Base-by-base conservation (phyloP, 768 basidiomycete species). In the Boletus sensibilis region DNA sequence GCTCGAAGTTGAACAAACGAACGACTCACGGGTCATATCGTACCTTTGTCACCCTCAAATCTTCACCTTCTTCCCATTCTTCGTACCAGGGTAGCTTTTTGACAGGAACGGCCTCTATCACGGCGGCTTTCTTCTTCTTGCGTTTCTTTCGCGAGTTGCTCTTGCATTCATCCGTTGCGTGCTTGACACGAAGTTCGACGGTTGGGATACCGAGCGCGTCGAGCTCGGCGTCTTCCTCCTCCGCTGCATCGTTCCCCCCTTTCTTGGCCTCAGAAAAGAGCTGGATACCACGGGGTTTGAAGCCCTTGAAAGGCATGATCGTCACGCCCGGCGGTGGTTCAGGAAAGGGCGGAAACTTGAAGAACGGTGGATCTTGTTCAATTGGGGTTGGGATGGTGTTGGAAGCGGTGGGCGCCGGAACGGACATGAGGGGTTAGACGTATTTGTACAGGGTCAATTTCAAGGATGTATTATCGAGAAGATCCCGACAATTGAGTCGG, bases 131-230 rank as follows among this genome's bases (percentile, higher is more conserved):
- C 49, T 70, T 74, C 55, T 67, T 74, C 67, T 79, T 83, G 64
- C 75, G 77, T 65, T 74, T 82, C 68, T 82, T 76, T 53, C 77
- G 79, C 29, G 79, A 76, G 56, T 79, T 79, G 45, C 81, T 83
- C 70, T 84, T 86, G 56, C 82, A 81, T 52, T 71, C 67, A 53
- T 87, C 85, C 5, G 76, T 78, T 1, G 66, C 58, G 62, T 92
- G 90, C 49, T 77, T 80, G 34, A 74, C 72, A 29, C 69, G 68
- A 53, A 89, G 71, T 37, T 74, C 65, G 23, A 91, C 72, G 13
- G 91, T 92, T 0, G 85, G 83, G 50, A 90, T 81, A 11, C 86
- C 88, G 1, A 81, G 66, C 0, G 79, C 82, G 65, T 93, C 90
- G 48, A 82, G 71, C 70, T 92, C 89, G 33, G 73, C 67, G n/a